A percentile compares a stretch with the other conserved stretches of the same genome.
Conservation (phyloP, 495 filamentous ascomycete genomes). For the Tetracladium setigerum region DNA sequence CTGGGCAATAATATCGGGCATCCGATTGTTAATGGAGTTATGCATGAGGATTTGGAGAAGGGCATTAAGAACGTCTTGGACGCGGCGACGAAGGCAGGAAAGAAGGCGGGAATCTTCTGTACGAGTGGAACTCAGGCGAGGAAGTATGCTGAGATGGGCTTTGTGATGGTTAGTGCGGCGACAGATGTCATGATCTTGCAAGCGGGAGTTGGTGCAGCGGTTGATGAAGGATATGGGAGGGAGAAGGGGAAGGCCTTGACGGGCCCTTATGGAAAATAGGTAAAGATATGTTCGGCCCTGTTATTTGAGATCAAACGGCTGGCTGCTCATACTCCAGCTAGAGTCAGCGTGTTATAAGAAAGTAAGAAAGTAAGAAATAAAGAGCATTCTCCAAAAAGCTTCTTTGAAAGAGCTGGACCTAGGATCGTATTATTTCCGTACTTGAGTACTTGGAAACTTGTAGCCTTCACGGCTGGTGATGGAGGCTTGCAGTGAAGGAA, state of each 20-base stretch:
- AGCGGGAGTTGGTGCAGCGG: constrained; percentile 32
- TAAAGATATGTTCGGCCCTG: too few species aligned
- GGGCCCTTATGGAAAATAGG: constrained; percentile 25
- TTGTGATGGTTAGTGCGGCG: constrained; percentile 65
- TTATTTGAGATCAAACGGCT: too few species aligned
- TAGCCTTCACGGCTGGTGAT: too few species aligned
- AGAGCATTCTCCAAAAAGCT: too few species aligned
- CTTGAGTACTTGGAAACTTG: neutral
- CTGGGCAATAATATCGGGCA: constrained; percentile 69
- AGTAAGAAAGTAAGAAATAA: too few species aligned
- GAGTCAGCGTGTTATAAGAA: too few species aligned
- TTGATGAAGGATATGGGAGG: constrained; percentile 39
- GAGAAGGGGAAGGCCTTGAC: constrained; percentile 21
- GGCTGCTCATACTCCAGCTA: too few species aligned
- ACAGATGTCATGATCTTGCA: constrained; percentile 52
- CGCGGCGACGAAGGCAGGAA: constrained; percentile 59
- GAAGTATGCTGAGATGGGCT: constrained; percentile 57
- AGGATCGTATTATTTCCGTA: neutral
- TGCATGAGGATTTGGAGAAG: constrained; percentile 55
- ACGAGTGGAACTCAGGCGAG: constrained; percentile 56
- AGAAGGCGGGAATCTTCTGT: constrained; percentile 74
- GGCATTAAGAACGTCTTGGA: constrained; percentile 57
- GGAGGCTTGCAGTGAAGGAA: too few species aligned
- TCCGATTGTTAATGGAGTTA: constrained; percentile 54
- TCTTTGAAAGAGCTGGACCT: too few species aligned